phyloP scores from a whole-genome alignment of 2,329 filamentous ascomycete genomes.

The Acephala macrosclerotiorum region DNA sequence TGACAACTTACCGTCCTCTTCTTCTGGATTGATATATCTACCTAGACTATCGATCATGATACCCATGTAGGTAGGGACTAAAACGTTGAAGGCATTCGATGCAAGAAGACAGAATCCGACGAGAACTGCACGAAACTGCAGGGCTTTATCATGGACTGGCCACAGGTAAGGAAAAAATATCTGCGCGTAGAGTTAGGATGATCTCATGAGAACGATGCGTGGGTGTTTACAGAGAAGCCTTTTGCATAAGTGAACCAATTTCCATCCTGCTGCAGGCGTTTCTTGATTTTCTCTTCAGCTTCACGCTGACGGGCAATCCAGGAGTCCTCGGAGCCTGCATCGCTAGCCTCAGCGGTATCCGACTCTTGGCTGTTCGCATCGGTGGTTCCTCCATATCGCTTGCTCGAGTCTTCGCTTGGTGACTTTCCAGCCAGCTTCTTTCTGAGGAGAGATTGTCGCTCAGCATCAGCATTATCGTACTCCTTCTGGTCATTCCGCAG shows the following conservation, averaged over 20 bases:
- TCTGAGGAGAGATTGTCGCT: conserved; percentile 64
- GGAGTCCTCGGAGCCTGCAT: conserved; percentile 56
- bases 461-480: conserved; percentile 56
- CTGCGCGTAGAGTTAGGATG: conserved; percentile 45
- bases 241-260: conserved; percentile 81
- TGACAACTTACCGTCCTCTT: conserved; percentile 29
- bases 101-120: conserved; percentile 73
- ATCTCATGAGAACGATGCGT: conserved; percentile 28
- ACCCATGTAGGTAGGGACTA: conserved; percentile 83
- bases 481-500: conserved; percentile 39
- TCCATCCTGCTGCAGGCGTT: conserved; percentile 75
- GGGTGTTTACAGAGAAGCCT: conserved; percentile 63
- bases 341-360: conserved; percentile 36
- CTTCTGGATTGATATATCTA: conserved; percentile 45
- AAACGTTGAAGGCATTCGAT: conserved; percentile 75
- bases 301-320: conserved; percentile 62
- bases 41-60: conserved; percentile 76
- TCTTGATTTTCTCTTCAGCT: conserved; percentile 65
- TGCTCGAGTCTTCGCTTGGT: conserved; percentile 37
- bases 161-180: conserved; percentile 82
- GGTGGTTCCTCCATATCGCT: conserved; percentile 39
- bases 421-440: conserved; percentile 47
- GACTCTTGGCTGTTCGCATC: conserved; percentile 29
- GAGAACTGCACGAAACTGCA: conserved; percentile 73
- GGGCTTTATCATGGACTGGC: conserved; percentile 69